Percentiles rank a stretch among this genome's conserved stretches.
Conservation (phyloP, 352 stramenopile species). For the Phytophthora foliorum region DNA sequence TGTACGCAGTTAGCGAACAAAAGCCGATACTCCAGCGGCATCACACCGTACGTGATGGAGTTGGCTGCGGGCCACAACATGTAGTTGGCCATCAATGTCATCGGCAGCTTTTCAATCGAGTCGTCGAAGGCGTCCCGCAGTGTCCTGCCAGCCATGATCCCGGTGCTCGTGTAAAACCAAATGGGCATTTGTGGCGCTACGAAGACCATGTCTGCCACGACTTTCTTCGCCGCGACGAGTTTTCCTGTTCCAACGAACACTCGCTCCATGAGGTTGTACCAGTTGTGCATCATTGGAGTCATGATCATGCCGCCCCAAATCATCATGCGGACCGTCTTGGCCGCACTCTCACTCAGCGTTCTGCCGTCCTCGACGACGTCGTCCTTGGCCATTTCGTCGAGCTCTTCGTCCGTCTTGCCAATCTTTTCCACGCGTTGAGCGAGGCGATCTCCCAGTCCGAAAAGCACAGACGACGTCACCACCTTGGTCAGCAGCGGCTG, state of each 20-base stretch:
- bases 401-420: conserved; percentile 29
- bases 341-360: conserved; percentile 27
- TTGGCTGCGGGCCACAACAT: conserved; percentile 48
- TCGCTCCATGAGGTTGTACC: conserved; percentile 87
- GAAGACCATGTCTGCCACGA: conserved; percentile 45
- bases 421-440: conserved; percentile 41
- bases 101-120: conserved; percentile 36
- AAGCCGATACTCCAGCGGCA: conserved; percentile 44
- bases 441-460: conserved; percentile 59
- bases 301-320: conserved; percentile 89
- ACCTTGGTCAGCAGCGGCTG: conserved; percentile 68
- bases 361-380: conserved; percentile 6
- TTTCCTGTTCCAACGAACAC: conserved; percentile 33
- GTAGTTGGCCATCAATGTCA: conserved; percentile 43
- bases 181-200: conserved; percentile 41
- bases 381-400: conserved; percentile 18
- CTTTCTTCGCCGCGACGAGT: conserved; percentile 40
- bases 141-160: conserved; percentile 37
- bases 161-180: conserved; percentile 45
- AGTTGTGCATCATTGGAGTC: conserved; percentile 90
- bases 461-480: conserved; percentile 62
- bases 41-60: conserved; percentile 41
- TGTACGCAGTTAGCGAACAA: conserved; percentile 44
- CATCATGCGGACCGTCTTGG: conserved; percentile 65
- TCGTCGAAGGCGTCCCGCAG: conserved; percentile 29